Percentiles rank a stretch among this genome's conserved stretches.
Conservation (phyloP, 2,329 filamentous ascomycete species). For the Allantophomopsis cytisporea region DNA sequence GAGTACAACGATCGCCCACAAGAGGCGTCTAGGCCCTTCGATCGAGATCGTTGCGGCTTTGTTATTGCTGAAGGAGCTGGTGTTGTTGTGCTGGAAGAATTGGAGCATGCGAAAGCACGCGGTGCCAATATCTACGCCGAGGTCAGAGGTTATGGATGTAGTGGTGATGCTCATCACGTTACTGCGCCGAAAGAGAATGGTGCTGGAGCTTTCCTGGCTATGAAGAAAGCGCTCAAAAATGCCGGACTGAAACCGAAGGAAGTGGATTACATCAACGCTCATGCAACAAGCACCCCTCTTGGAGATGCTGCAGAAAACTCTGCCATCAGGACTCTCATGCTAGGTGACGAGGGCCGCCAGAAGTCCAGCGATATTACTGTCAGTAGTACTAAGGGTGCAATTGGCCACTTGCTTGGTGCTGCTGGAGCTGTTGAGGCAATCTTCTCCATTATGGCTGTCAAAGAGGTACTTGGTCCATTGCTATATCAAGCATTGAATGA, state of each 20-base stretch:
- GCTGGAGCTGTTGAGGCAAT: conserved; percentile 84
- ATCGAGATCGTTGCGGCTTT: conserved; percentile 67
- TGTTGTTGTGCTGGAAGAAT: conserved; percentile 75
- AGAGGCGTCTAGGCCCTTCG: conserved; percentile 75
- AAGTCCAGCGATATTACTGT: conserved; percentile 57
- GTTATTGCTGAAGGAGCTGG: conserved; percentile 90
- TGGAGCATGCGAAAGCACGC: conserved; percentile 72
- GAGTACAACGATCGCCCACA: conserved; percentile 61
- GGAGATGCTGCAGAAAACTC: conserved; percentile 81
- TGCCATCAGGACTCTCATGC: conserved; percentile 67
- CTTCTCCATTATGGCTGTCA: conserved; percentile 67
- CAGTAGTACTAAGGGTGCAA: conserved; percentile 86
- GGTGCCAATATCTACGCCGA: conserved; percentile 81
- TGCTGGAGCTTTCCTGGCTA: conserved; percentile 67
- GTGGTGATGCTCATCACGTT: conserved; percentile 85
- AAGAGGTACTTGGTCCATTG: conserved; percentile 44
- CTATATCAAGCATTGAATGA: too few relatives aligned
- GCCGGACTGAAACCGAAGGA: conserved; percentile 53
- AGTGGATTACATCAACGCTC: conserved; percentile 90
- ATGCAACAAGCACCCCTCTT: conserved; percentile 77
- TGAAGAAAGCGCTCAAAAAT: conserved; percentile 69
- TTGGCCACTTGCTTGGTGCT: conserved; percentile 84
- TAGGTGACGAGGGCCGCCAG: conserved; percentile 54
- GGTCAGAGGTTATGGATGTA: conserved; percentile 77
- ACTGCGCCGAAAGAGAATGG: conserved; percentile 80